Evolutionary conservation across 2,329 filamentous ascomycete genomes (phyloP).

Genomic region (Juglanconis oblonga): DNA sequence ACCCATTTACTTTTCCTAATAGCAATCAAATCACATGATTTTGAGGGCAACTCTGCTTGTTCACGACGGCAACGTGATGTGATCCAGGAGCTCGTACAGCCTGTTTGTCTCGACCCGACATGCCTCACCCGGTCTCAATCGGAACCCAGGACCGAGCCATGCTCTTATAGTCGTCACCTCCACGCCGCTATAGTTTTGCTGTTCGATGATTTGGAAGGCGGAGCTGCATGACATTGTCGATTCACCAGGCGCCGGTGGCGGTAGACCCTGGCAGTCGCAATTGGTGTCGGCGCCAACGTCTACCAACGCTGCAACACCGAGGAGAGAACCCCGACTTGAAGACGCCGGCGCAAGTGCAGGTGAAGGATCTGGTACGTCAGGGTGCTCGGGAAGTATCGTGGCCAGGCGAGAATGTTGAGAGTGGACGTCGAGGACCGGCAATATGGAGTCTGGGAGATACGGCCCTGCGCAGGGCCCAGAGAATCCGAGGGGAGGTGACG

Average conservation of each 20-base stretch:
- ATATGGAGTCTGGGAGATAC: not conserved
- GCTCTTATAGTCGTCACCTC: slow-evolving; percentile 15
- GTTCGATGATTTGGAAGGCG: slow-evolving; percentile 30
- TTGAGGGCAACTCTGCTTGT: not conserved
- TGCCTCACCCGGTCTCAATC: slow-evolving; percentile 7
- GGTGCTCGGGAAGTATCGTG: no score
- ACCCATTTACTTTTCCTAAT: no score
- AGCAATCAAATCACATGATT: no score
- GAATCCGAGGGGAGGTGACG: no score
- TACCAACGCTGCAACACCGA: no score
- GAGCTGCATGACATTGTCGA: slow-evolving; percentile 31
- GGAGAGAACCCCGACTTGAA: not conserved
- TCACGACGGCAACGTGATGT: slow-evolving; percentile 12
- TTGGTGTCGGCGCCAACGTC: not conserved
- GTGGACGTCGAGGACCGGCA: not conserved
- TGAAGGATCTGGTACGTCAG: not conserved
- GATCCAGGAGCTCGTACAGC: slow-evolving; percentile 18
- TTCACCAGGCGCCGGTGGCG: slow-evolving; percentile 17
- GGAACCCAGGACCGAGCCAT: slow-evolving; percentile 17
- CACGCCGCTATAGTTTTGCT: slow-evolving; percentile 29
- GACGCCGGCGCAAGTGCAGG: not conserved
- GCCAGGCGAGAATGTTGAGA: not conserved
- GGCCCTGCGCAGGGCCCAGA: not conserved
- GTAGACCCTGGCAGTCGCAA: slow-evolving; percentile 6
- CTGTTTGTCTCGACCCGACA: slow-evolving; percentile 17